Conservation (phyloP, 768 basidiomycete species). For the Coprinopsis strossmayeri region DNA sequence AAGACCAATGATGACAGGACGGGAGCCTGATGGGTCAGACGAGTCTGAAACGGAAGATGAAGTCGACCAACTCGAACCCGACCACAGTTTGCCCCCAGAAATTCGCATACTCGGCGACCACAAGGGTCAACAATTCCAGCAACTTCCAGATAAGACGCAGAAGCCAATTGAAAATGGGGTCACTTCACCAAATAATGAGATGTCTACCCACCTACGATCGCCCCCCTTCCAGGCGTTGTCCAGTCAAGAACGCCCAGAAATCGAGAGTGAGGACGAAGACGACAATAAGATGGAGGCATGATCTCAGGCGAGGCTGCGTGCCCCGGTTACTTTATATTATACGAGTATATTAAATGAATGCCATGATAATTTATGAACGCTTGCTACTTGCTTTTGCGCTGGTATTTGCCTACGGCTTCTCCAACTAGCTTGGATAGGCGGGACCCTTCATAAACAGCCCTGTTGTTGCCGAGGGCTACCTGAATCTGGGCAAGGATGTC, state of each 20-base stretch:
- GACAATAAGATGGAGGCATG: neutral
- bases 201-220: too few relatives aligned
- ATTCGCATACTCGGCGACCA: too few relatives aligned
- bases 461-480: neutral
- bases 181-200: too few relatives aligned
- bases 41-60: constrained; percentile 3
- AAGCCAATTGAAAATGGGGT: neutral
- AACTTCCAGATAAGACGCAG: neutral
- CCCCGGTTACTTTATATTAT: neutral
- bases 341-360: neutral
- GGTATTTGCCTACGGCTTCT: neutral
- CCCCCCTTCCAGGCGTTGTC: too few relatives aligned
- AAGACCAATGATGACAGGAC: constrained; percentile 1
- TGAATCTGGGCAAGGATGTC: neutral
- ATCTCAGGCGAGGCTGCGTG: neutral
- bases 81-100: too few relatives aligned
- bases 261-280: too few relatives aligned
- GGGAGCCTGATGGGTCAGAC: constrained; percentile 5
- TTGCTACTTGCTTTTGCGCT: neutral
- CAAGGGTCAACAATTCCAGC: neutral
- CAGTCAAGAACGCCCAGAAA: too few relatives aligned
- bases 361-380: neutral
- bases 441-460: neutral
- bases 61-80: neutral
- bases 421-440: neutral